Evolutionary conservation across 371 early-diverging fungal species (phyloP).

Genomic region (Actinomucor elegans): DNA sequence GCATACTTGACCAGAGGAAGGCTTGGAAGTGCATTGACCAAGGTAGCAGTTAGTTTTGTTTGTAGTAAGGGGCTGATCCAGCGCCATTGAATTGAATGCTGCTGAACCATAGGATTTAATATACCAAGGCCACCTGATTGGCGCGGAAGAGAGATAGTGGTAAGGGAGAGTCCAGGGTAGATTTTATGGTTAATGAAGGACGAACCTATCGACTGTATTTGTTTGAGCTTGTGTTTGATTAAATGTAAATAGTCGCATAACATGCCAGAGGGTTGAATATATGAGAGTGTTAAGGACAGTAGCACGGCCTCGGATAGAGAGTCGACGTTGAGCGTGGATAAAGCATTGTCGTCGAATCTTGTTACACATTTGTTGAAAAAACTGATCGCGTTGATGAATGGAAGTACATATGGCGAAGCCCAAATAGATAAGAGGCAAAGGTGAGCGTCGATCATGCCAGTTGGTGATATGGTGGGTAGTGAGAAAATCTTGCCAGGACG

Average conservation of each 20-base stretch:
- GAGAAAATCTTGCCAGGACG: not conserved
- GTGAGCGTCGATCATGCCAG: slow-evolving; percentile 8
- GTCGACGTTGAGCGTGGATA: slow-evolving; percentile 4
- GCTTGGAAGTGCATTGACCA: not conserved
- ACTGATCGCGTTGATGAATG: not conserved
- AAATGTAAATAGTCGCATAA: not conserved
- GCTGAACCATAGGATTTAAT: slow-evolving; percentile 12
- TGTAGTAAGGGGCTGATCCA: slow-evolving; percentile 10
- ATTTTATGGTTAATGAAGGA: not conserved
- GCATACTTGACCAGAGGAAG: not conserved
- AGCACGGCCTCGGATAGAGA: slow-evolving; percentile 17
- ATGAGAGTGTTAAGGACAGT: slow-evolving; percentile 18
- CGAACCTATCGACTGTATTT: not conserved
- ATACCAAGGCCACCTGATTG: slow-evolving; percentile 12
- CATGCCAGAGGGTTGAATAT: slow-evolving; percentile 15
- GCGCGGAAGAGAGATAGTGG: not conserved
- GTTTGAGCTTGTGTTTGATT: not conserved
- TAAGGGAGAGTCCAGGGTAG: slow-evolving; percentile 6
- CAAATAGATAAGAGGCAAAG: slow-evolving; percentile 2
- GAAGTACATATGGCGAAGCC: slow-evolving; percentile 6
- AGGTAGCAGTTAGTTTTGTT: not conserved
- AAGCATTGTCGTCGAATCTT: not conserved
- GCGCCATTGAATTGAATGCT: slow-evolving; percentile 7
- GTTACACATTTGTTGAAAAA: not conserved
- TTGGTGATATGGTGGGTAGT: not conserved